Evolutionary conservation across 495 filamentous ascomycete genomes (phyloP).

Genomic region (Lasiosphaeriaceae sp.): DNA sequence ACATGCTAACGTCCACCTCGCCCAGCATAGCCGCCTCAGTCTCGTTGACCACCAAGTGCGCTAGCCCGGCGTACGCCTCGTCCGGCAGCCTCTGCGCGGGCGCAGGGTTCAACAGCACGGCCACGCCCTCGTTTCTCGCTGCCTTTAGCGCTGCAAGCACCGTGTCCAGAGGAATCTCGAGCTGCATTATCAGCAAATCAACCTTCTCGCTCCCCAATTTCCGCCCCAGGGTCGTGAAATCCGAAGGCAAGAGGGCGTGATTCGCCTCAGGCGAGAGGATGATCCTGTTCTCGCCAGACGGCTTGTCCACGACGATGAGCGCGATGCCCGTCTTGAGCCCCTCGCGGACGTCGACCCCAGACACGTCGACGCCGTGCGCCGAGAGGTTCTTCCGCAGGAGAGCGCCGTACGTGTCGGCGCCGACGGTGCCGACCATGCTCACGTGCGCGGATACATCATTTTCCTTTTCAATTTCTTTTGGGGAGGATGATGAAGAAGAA

Average conservation of each 20-base stretch:
- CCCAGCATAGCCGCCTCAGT: conserved; percentile 77
- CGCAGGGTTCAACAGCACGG: conserved; percentile 79
- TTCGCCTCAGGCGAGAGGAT: conserved; percentile 80
- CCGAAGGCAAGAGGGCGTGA: conserved; percentile 33
- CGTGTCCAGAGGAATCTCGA: conserved; percentile 76
- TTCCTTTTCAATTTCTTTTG: conserved; percentile 14
- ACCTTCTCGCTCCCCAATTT: conserved; percentile 42
- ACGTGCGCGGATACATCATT: conserved; percentile 52
- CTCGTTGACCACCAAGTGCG: conserved; percentile 85
- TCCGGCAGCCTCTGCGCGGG: conserved; percentile 68
- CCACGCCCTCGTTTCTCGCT: conserved; percentile 47
- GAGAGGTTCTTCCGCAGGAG: conserved; percentile 47
- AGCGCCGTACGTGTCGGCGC: conserved; percentile 60
- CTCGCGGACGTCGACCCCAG: conserved; percentile 44
- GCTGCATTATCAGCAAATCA: conserved; percentile 77
- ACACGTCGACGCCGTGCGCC: conserved; percentile 59
- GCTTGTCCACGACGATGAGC: conserved; percentile 75
- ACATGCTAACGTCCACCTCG: conserved; percentile 41
- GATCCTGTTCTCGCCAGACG: conserved; percentile 82
- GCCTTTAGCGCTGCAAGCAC: conserved; percentile 60
- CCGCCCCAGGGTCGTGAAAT: conserved; percentile 6
- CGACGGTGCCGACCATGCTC: conserved; percentile 81
- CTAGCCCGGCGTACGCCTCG: conserved; percentile 63
- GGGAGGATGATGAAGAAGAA: conserved; percentile 18
- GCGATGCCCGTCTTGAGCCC: conserved; percentile 72